Percentiles rank a stretch among this genome's conserved stretches.
phyloP scores from a whole-genome alignment of 768 basidiomycete species.

The Pleurotus eryngii region DNA sequence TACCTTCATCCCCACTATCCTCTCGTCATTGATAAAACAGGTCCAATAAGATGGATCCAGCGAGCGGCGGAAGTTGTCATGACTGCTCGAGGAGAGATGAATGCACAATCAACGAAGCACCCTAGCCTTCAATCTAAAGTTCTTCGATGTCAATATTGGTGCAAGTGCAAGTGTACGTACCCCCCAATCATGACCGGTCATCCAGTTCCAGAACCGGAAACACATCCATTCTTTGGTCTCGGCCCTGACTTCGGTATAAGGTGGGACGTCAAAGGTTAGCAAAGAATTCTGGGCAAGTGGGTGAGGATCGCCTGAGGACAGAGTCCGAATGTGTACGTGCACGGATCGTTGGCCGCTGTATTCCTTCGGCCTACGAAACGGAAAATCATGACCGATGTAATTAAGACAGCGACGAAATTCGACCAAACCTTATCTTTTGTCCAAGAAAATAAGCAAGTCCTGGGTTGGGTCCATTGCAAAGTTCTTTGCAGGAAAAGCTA shows the following conservation, averaged over 20 bases:
- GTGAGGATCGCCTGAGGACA: constrained; percentile 40
- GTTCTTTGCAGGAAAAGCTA: constrained; percentile 44
- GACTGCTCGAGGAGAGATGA: too few species aligned
- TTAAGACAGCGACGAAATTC: constrained; percentile 2
- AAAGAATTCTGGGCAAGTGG: constrained; percentile 32
- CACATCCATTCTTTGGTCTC: constrained; percentile 23
- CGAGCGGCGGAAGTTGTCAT: background rate
- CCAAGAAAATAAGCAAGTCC: constrained; percentile 50
- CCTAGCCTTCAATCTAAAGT: background rate
- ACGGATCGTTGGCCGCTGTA: constrained; percentile 11
- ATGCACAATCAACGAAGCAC: too few species aligned
- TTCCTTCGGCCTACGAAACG: constrained; percentile 4
- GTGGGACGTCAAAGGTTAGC: constrained; percentile 21
- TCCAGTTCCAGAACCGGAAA: constrained; percentile 54
- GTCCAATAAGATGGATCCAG: background rate
- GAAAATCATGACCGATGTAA: background rate
- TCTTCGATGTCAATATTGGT: background rate
- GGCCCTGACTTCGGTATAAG: constrained; percentile 6
- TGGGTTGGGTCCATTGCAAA: constrained; percentile 68
- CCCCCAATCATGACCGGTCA: constrained; percentile 34
- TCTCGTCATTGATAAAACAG: constrained; percentile 3
- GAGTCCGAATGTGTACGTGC: constrained; percentile 38
- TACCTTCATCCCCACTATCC: constrained; percentile 5
- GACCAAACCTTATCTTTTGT: constrained; percentile 17
- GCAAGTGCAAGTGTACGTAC: constrained; percentile 26